Base-by-base conservation (phyloP, 148 eudicot genomes). In the Amaranthus cruentus region DNA sequence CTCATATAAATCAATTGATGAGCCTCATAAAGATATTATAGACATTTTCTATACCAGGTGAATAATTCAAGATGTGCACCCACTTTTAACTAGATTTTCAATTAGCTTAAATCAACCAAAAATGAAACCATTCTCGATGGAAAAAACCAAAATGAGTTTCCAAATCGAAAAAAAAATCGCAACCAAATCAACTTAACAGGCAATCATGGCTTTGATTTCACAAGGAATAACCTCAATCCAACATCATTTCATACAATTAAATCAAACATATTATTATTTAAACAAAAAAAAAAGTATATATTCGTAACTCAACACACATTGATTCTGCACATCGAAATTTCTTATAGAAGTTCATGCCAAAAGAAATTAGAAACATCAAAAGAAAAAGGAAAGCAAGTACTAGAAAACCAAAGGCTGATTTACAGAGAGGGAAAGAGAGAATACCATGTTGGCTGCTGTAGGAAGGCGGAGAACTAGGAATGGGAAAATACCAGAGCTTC, bases 391-490 rank as follows among this genome's bases (percentile, higher is more conserved):
- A 28, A 28, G 38, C 38, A 28, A 28, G 38, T 28, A 28, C 38
- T 28, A 28, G 38, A 28, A 28, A 28, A 28, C 38, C 38, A 28
- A 28, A 28, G 38, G 38, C 38, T 28, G 38, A 28, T 28, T 28
- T 28, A 28, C 38, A 28, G 38, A 28, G 38, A 28, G 38, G 38
- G 38, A 28, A 28, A 28, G 65, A 57, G 55, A 56, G 49, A 18
- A 14, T 75, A 75, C 77, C 77, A 75, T 75, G 57, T 56, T 49
- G 59, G 28, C 4, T 47, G 18, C 5, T 10, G 69, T 28, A 70
- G 21, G 7, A 7, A 3, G 15, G 28, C 6, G 28, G 44, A 51
- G 15, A 7, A 4, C 4, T 61, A 38, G 51, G 68, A 47, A 67
- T 10, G 4, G 6, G 46, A 47, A 47, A 66, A 55, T 65, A 63